These are phyloP conservation scores for Chrysophaeum taylorii DNA, from an alignment of 352 stramenopile species.

Conservation along the genomic window DNA sequence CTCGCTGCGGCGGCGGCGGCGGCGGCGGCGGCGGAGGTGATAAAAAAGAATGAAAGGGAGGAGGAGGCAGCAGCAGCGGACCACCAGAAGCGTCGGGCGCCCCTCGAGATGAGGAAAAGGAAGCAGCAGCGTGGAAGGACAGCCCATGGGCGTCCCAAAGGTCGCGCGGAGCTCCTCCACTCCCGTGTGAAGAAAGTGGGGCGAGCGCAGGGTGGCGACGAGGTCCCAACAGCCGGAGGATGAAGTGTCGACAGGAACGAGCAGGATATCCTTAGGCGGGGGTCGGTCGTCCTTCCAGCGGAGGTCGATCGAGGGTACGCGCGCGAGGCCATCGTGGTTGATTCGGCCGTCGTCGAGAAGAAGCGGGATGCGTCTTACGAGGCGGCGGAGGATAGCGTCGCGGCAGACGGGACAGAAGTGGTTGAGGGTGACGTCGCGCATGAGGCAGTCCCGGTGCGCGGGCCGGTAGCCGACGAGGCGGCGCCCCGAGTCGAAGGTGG, in stretches of 20 bases:
- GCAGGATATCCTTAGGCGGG: background rate
- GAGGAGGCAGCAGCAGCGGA: too few species aligned
- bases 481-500: slow-evolving; percentile 32
- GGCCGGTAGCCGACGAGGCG: slow-evolving; percentile 33
- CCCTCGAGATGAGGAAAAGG: too few species aligned
- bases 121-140: too few species aligned
- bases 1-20: too few species aligned
- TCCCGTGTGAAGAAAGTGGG: too few species aligned
- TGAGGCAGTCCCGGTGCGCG: slow-evolving; percentile 36
- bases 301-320: background rate
- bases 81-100: too few species aligned
- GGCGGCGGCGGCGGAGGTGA: too few species aligned
- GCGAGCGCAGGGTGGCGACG: too few species aligned
- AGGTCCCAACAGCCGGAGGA: background rate
- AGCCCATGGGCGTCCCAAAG: too few species aligned
- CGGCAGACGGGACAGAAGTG: slow-evolving; percentile 38
- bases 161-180: too few species aligned
- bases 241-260: background rate
- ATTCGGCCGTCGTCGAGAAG: background rate
- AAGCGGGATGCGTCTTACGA: background rate
- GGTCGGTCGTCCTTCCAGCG: background rate
- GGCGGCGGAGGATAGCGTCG: slow-evolving; percentile 15
- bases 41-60: too few species aligned
- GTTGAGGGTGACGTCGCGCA: slow-evolving; percentile 40
- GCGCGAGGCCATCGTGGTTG: background rate